These are phyloP conservation scores for Penicillium sp. DNA, from an alignment of 2,329 filamentous ascomycete genomes.

Conservation along the genomic window DNA sequence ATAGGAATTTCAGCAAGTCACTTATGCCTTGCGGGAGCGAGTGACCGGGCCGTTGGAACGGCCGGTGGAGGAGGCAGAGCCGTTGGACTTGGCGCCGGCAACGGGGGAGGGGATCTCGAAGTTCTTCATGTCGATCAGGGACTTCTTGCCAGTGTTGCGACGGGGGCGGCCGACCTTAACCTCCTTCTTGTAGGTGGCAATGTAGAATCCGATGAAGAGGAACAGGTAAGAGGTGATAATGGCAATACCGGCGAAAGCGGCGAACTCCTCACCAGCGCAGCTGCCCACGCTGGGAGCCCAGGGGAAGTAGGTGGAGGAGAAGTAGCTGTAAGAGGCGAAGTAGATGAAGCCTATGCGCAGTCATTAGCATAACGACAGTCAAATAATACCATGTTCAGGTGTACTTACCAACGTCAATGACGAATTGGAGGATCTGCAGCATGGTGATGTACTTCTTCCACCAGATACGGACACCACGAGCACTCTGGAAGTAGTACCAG, in stretches of 20 bases:
- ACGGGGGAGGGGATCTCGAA: slow-evolving; percentile 57
- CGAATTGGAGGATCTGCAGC: slow-evolving; percentile 94
- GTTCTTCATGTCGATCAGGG: slow-evolving; percentile 79
- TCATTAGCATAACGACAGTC: slow-evolving; percentile 8
- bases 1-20: background rate
- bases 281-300: slow-evolving; percentile 79
- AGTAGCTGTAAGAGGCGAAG: slow-evolving; percentile 99
- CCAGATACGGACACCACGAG: slow-evolving; percentile 92
- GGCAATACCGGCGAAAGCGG: slow-evolving; percentile 85
- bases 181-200: slow-evolving; percentile 86
- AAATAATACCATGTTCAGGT: no score
- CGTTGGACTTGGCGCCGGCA: slow-evolving; percentile 27
- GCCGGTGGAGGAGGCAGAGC: slow-evolving; percentile 35
- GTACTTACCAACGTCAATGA: slow-evolving; percentile 86
- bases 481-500: slow-evolving; percentile 99
- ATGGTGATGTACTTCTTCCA: slow-evolving; percentile 99
- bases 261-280: slow-evolving; percentile 96
- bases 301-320: slow-evolving; percentile 84
- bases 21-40: slow-evolving; percentile 50
- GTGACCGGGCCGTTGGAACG: slow-evolving; percentile 47
- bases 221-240: slow-evolving; percentile 94
- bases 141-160: slow-evolving; percentile 73
- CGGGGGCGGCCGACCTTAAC: slow-evolving; percentile 44
- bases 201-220: slow-evolving; percentile 98
- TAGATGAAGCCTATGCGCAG: slow-evolving; percentile 80